Base-by-base conservation (phyloP, 2,329 filamentous ascomycete genomes). In the Exophiala bonariae region DNA sequence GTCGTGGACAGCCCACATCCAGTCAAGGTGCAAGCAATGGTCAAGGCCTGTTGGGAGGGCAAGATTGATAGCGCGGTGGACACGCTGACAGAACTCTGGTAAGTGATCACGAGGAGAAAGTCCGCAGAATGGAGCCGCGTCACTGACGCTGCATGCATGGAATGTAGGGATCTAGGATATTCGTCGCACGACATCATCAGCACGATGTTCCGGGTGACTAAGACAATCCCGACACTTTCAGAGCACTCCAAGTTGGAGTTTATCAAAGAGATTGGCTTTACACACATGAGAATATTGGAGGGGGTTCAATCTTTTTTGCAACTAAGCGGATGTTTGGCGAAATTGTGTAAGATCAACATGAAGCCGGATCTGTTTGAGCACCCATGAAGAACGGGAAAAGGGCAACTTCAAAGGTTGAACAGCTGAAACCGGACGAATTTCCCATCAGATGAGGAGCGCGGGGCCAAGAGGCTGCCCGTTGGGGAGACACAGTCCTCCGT, bases 111-210 rank as follows among this genome's bases (percentile, higher is more conserved):
- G 23, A 26, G 17, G 40, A 28, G 19, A 34, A 20, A 35, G 35
- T 44, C 40, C 38, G 44, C 9, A 7, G 13, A 34, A 38, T 37
- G 50, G 23, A 43, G 23, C 23, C 44, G 49, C 40, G 35, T 48
- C 49, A 44, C 45, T 50, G 23, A 54, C 40, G 28, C 34, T 32
- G 16, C 38, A 22, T 34, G 23, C 18, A 52, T 41, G 7, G 22
- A 16, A 16, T 46, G n/a, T 49, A 79, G 77, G 79, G 83, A 86
- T 51, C 74, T 97, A 50, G 93, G 93, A 11, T 99, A 99, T 72
- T 96, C 89, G n/a, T 95, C 89, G 60, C 92, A 99, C 72, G 93
- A 99, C 68, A 96, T 99, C 60, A 95, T 99, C 68, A 95, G 87
- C 71, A 99, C 92, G 52, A 99, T 99, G 93, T 97, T 99, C 77